Evolutionary conservation across 164 flowering plant genomes (phyloP).

Genomic region (Vitis riparia): DNA sequence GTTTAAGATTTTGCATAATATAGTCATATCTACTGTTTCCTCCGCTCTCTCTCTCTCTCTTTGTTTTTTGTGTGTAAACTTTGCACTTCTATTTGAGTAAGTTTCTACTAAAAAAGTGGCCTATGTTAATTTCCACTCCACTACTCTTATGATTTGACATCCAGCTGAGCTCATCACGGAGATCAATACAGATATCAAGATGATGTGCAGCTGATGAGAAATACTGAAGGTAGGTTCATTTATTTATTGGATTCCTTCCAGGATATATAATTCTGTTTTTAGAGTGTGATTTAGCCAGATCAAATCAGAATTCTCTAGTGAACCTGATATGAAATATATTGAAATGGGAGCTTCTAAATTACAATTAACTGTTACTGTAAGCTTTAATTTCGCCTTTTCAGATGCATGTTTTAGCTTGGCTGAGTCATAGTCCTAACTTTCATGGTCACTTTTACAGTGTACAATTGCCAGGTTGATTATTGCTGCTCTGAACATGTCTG

Average conservation of each 20-base stretch:
- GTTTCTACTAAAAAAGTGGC: too few species aligned
- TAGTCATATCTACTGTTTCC: too few species aligned
- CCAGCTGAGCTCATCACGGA: slow-evolving; percentile 39
- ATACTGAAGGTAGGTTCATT: slow-evolving; percentile 43
- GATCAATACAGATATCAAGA: slow-evolving; percentile 23
- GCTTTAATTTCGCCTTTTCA: not conserved
- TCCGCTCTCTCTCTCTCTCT: too few species aligned
- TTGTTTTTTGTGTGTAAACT: too few species aligned
- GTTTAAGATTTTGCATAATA: too few species aligned
- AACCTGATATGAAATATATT: not conserved
- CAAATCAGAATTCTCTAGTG: not conserved
- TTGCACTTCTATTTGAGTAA: too few species aligned
- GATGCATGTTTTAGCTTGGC: not conserved
- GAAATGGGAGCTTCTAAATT: not conserved
- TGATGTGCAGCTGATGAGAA: slow-evolving; percentile 27
- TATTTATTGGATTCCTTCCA: slow-evolving; percentile 2
- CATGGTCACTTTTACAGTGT: too few species aligned
- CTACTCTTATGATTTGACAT: slow-evolving; percentile 13
- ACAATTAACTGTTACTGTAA: not conserved
- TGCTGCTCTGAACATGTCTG: not conserved
- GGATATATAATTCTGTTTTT: not conserved
- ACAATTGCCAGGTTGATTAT: not conserved
- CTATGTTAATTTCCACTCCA: not conserved
- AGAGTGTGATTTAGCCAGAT: not conserved
- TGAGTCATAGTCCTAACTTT: too few species aligned